These are phyloP conservation scores for Populus euphratica DNA, from an alignment of 345 rosid genomes.

Conservation along the genomic window DNA sequence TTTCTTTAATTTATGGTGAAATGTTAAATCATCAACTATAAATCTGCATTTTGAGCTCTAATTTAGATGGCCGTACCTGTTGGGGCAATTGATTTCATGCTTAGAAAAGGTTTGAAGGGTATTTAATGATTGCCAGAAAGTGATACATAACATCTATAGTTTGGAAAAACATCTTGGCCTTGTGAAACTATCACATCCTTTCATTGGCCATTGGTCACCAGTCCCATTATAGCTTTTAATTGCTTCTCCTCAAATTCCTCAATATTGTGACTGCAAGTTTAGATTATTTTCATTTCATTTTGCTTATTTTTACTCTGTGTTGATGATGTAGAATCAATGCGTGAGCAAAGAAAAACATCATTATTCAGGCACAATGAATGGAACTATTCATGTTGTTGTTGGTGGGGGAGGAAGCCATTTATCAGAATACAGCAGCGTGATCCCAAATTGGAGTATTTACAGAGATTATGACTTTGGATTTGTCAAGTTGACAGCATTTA, in stretches of 20 bases:
- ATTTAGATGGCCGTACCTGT: too few species aligned
- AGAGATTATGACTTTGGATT: constrained; percentile 75
- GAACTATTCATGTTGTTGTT: constrained; percentile 84
- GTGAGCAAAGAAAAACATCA: constrained; percentile 47
- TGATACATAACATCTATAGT: too few species aligned
- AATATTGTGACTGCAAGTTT: not conserved
- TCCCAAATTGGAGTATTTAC: constrained; percentile 67
- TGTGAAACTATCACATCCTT: too few species aligned
- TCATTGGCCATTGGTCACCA: too few species aligned
- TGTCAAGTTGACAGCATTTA: constrained; percentile 71
- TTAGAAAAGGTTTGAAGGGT: too few species aligned
- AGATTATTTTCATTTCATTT: not conserved
- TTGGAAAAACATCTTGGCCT: too few species aligned
- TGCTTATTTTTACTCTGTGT: not conserved
- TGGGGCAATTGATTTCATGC: too few species aligned
- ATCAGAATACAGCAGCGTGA: constrained; percentile 44
- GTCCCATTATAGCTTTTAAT: too few species aligned
- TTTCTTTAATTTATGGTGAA: not conserved
- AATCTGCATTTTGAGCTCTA: not conserved
- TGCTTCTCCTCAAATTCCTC: not conserved
- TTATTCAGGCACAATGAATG: constrained; percentile 60
- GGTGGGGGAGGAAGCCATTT: constrained; percentile 86
- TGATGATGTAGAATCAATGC: constrained; percentile 59
- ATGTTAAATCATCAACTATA: not conserved
- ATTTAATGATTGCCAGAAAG: too few species aligned